Evolutionary conservation across 2,329 filamentous ascomycete genomes (phyloP).

Genomic region (Stachybotrys chlorohalonatus): DNA sequence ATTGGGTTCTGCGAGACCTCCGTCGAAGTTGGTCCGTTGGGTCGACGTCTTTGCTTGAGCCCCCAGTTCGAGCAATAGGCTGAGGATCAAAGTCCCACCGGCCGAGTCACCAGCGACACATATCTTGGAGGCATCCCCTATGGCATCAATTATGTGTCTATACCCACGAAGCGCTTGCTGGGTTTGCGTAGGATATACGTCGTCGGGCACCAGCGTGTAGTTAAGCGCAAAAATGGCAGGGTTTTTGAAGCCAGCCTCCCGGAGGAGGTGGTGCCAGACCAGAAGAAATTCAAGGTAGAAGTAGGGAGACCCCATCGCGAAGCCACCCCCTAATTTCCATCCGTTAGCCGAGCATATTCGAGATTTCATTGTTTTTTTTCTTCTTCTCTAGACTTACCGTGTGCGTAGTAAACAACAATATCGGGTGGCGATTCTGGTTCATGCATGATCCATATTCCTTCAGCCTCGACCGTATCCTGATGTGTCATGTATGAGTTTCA

Average conservation of each 20-base stretch:
- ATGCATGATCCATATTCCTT: slow-evolving; percentile 61
- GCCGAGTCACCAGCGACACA: slow-evolving; percentile 74
- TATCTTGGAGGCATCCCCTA: slow-evolving; percentile 50
- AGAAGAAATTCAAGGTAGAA: slow-evolving; percentile 83
- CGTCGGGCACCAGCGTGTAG: slow-evolving; percentile 71
- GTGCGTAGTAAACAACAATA: slow-evolving; percentile 72
- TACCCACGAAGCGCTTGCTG: slow-evolving; percentile 63
- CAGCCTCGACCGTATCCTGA: slow-evolving; percentile 31
- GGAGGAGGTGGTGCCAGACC: slow-evolving; percentile 59
- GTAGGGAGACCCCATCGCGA: slow-evolving; percentile 71
- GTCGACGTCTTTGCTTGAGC: slow-evolving; percentile 14
- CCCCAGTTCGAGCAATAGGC: slow-evolving; percentile 60
- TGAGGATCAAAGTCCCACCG: slow-evolving; percentile 64
- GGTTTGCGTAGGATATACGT: slow-evolving; percentile 63
- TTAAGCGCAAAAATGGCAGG: slow-evolving; percentile 73
- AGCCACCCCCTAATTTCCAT: slow-evolving; percentile 56
- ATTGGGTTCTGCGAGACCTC: slow-evolving; percentile 6
- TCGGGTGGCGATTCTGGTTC: slow-evolving; percentile 56
- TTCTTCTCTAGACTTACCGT: slow-evolving; percentile 43
- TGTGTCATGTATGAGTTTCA: slow-evolving; percentile 1
- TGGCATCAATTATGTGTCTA: slow-evolving; percentile 54
- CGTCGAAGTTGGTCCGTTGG: slow-evolving; percentile 4
- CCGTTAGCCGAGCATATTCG: background rate
- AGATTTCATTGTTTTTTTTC: background rate
- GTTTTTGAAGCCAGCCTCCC: slow-evolving; percentile 57